Percentiles rank a stretch among this genome's conserved stretches.
These are phyloP conservation scores for Neonectria ditissima DNA, from an alignment of 2,329 filamentous ascomycete genomes.

Conservation along the genomic window DNA sequence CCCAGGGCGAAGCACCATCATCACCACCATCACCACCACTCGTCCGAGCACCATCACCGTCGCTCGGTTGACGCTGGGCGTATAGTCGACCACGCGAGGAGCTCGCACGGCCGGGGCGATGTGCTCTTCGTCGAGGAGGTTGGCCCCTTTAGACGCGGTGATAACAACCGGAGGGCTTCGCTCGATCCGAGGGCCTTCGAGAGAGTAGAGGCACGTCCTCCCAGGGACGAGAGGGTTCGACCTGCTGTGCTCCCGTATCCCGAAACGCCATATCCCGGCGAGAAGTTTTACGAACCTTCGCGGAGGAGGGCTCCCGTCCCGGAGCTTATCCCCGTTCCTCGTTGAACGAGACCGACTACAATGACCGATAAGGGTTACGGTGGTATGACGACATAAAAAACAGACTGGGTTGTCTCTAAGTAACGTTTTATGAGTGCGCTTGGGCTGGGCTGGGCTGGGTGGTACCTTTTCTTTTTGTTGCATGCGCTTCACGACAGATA, in stretches of 20 bases:
- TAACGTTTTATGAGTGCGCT: not conserved
- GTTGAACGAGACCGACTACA: constrained; percentile 22
- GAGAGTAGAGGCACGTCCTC: constrained; percentile 4
- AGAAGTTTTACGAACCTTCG: constrained; percentile 37
- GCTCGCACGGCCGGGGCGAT: constrained; percentile 29
- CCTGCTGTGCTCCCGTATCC: constrained; percentile 32
- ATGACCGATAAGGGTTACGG: not conserved
- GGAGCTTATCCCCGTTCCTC: constrained; percentile 27
- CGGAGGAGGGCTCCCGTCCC: constrained; percentile 29
- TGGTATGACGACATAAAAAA: not conserved
- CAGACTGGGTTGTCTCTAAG: not conserved
- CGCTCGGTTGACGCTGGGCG: constrained; percentile 28
- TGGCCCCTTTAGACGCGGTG: constrained; percentile 18
- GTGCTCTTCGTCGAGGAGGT: constrained; percentile 37
- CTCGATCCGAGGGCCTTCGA: constrained; percentile 33
- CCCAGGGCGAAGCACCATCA: constrained; percentile 24
- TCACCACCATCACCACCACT: constrained; percentile 21
- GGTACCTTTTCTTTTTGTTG: constrained; percentile 20
- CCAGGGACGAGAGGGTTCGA: constrained; percentile 22
- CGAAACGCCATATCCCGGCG: constrained; percentile 36
- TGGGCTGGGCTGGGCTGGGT: constrained; percentile 10
- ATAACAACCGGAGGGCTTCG: constrained; percentile 28
- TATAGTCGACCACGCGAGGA: constrained; percentile 28
- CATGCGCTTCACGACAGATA: constrained; percentile 12
- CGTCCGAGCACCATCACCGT: constrained; percentile 23